A percentile compares a stretch with the other conserved stretches of the same genome.
Conservation (phyloP, 2,329 filamentous ascomycete genomes). For the Fusarium tuaranense region DNA sequence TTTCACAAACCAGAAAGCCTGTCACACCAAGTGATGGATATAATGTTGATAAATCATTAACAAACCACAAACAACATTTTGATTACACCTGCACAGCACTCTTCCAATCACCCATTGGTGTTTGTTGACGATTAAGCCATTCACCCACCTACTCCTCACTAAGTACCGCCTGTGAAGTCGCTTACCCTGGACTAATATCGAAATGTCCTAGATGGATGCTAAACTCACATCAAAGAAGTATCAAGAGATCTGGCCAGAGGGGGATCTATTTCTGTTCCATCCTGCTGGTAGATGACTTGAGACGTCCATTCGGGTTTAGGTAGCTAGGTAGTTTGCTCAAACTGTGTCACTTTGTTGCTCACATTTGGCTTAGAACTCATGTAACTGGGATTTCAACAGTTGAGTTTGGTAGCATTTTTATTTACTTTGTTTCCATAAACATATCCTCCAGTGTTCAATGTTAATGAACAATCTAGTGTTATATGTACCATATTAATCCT, state of each 20-base stretch:
- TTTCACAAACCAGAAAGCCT: neutral
- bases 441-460: fast-evolving
- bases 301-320: too few relatives aligned
- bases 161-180: neutral
- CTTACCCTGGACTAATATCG: neutral
- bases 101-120: neutral
- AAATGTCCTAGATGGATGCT: neutral
- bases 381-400: neutral
- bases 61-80: too few relatives aligned
- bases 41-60: neutral
- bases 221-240: neutral
- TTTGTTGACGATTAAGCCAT: neutral
- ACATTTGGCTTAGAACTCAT: neutral
- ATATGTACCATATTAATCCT: neutral
- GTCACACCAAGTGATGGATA: neutral
- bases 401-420: neutral
- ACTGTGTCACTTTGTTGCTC: neutral
- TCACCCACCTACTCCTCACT: neutral
- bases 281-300: neutral
- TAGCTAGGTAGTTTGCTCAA: neutral
- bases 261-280: fast-evolving
- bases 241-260: neutral
- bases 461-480: fast-evolving
- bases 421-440: neutral
- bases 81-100: too few relatives aligned